Conservation (phyloP, 2,329 filamentous ascomycete species). For the Pochonia chlamydosporia region DNA sequence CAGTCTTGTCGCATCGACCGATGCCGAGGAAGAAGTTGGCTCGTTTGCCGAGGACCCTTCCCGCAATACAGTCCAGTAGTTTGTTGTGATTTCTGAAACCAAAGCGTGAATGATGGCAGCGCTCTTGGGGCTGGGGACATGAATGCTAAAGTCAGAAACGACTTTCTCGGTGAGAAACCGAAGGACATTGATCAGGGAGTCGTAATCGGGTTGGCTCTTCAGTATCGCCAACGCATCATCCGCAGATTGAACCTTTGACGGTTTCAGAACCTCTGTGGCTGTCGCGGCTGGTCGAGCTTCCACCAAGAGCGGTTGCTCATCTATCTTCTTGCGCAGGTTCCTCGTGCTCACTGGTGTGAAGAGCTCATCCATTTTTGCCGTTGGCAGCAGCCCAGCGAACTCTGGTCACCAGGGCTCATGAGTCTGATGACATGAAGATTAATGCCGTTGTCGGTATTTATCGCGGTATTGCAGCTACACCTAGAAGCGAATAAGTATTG, state of each 20-base stretch:
- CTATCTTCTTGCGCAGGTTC: conserved; percentile 34
- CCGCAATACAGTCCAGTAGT: conserved; percentile 69
- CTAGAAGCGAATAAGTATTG: too few species aligned
- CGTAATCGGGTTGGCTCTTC: conserved; percentile 56
- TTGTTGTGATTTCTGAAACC: conserved; percentile 67
- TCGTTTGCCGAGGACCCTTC: conserved; percentile 29
- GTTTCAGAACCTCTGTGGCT: conserved; percentile 3
- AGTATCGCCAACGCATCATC: conserved; percentile 55
- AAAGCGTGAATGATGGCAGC: conserved; percentile 72
- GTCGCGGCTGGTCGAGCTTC: conserved; percentile 23
- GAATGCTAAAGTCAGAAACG: conserved; percentile 18
- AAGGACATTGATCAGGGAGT: conserved; percentile 47
- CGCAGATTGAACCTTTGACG: conserved; percentile 19
- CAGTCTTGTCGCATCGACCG: conserved; percentile 44
- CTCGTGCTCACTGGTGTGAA: conserved; percentile 49
- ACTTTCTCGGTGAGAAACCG: conserved; percentile 38
- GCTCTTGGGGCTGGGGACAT: conserved; percentile 55
- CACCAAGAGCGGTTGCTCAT: conserved; percentile 30
- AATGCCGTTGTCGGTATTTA: background rate
- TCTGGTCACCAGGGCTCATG: background rate
- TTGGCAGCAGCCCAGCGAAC: conserved; percentile 1
- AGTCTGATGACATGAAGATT: background rate
- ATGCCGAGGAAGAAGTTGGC: conserved; percentile 7
- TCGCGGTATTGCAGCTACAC: background rate
- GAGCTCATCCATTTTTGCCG: conserved; percentile 45